Percentiles rank a stretch among this genome's conserved stretches.
Conservation (phyloP, 2,329 filamentous ascomycete species). For the Talaromyces albobiverticillius region DNA sequence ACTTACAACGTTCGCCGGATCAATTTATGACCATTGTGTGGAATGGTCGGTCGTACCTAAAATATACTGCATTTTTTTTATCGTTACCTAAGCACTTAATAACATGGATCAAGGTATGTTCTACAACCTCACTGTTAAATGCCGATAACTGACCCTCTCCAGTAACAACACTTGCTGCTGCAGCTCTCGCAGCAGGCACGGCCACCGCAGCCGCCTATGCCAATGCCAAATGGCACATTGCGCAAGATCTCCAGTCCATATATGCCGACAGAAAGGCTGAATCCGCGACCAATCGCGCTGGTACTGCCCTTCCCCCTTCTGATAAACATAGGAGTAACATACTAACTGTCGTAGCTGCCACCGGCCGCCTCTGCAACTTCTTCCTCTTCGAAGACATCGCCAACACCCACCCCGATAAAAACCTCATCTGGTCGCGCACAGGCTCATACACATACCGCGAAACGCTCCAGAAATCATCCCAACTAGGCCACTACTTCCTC, state of each 20-base stretch:
- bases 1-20: no score
- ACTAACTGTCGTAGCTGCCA: constrained; percentile 14
- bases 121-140: neutral
- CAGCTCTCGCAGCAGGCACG: constrained; percentile 26
- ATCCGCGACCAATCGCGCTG: constrained; percentile 35
- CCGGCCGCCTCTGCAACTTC: constrained; percentile 60
- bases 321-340: neutral
- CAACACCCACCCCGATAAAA: constrained; percentile 50
- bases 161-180: constrained; percentile 17
- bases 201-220: constrained; percentile 32
- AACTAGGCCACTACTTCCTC: constrained; percentile 62
- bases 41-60: no score
- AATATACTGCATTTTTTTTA: no score
- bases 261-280: neutral
- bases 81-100: no score
- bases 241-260: constrained; percentile 54
- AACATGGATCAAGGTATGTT: neutral
- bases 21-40: no score
- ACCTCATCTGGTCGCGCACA: constrained; percentile 66
- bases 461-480: constrained; percentile 54
- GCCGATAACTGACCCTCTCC: neutral
- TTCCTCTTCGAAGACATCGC: constrained; percentile 62
- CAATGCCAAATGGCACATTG: constrained; percentile 67
- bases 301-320: constrained; percentile 34
- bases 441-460: constrained; percentile 60